A percentile compares a stretch with the other conserved stretches of the same genome.
phyloP scores from a whole-genome alignment of 2,329 filamentous ascomycete species.

The Neonectria coccinea region DNA sequence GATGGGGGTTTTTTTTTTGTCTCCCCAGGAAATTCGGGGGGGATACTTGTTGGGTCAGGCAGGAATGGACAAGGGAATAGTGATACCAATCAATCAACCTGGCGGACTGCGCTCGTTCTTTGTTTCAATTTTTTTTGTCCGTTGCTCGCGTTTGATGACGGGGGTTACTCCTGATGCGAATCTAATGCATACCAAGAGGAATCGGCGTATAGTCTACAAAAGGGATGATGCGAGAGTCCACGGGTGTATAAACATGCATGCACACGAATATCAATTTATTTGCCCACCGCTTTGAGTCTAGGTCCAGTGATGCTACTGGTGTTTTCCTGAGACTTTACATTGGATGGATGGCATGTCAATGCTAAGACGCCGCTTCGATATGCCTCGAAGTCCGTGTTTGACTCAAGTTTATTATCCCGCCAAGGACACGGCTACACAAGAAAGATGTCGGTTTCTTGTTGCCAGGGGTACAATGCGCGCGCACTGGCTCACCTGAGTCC shows the following conservation, averaged over 20 bases:
- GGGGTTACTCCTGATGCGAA: not conserved
- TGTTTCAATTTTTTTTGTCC: slow-evolving; percentile 24
- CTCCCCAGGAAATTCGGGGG: slow-evolving; percentile 15
- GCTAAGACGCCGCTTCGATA: too few species aligned
- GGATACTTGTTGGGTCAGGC: slow-evolving; percentile 19
- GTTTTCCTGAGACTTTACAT: not conserved
- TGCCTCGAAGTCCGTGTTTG: not conserved
- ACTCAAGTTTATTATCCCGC: not conserved
- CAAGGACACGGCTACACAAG: too few species aligned
- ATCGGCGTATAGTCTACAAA: not conserved
- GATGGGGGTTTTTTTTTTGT: slow-evolving; percentile 22
- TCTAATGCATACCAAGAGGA: not conserved
- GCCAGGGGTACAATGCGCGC: too few species aligned
- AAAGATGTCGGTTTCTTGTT: too few species aligned
- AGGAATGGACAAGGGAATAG: slow-evolving; percentile 31
- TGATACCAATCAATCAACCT: slow-evolving; percentile 42
- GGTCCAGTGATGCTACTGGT: not conserved
- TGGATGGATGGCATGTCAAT: too few species aligned
- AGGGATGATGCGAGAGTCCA: not conserved
- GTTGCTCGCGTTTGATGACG: slow-evolving; percentile 18
- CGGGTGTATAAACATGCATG: not conserved
- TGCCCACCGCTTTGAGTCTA: not conserved
- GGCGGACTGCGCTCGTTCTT: slow-evolving; percentile 36
- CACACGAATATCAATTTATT: not conserved
- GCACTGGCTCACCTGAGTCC: too few species aligned